Percentiles rank a stretch among this genome's conserved stretches.
These are phyloP conservation scores for Populus simonii DNA, from an alignment of 345 rosid species.

Conservation along the genomic window DNA sequence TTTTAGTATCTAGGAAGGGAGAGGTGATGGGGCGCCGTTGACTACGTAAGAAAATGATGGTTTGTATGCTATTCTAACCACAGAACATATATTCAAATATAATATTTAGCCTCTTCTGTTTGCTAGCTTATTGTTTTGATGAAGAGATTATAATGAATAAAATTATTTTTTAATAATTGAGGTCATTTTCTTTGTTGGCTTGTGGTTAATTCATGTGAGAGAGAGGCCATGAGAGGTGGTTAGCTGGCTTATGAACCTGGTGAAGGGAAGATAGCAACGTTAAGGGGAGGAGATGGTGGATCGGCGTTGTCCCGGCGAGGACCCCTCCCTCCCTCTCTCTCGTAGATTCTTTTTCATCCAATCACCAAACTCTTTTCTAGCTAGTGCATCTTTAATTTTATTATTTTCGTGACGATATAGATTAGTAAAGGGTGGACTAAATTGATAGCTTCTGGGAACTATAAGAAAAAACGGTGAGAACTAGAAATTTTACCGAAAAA, in stretches of 20 bases:
- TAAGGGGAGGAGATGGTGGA: conserved; percentile 17
- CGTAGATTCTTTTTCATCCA: conserved; percentile 3
- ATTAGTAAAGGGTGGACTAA: too few species aligned
- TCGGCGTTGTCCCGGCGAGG: conserved; percentile 3
- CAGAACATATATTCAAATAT: neutral
- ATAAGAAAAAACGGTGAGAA: too few species aligned
- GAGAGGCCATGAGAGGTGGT: neutral
- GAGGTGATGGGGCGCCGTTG: conserved; percentile 15
- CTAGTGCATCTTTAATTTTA: too few species aligned
- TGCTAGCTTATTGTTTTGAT: neutral
- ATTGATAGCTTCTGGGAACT: too few species aligned
- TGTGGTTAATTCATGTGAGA: neutral
- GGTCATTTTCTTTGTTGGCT: conserved; percentile 12
- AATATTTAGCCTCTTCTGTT: conserved; percentile 5
- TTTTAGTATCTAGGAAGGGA: conserved; percentile 12
- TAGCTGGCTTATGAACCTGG: conserved; percentile 2
- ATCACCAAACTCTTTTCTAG: neutral
- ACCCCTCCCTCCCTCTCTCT: neutral
- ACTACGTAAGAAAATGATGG: conserved; percentile 27
- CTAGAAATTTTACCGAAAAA: too few species aligned
- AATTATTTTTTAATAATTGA: neutral
- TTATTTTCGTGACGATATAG: too few species aligned
- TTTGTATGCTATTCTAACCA: conserved; percentile 12
- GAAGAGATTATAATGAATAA: neutral
- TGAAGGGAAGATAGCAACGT: conserved; percentile 11